Conservation (phyloP, 352 stramenopile genomes). For the Globisporangium camurandrum region DNA sequence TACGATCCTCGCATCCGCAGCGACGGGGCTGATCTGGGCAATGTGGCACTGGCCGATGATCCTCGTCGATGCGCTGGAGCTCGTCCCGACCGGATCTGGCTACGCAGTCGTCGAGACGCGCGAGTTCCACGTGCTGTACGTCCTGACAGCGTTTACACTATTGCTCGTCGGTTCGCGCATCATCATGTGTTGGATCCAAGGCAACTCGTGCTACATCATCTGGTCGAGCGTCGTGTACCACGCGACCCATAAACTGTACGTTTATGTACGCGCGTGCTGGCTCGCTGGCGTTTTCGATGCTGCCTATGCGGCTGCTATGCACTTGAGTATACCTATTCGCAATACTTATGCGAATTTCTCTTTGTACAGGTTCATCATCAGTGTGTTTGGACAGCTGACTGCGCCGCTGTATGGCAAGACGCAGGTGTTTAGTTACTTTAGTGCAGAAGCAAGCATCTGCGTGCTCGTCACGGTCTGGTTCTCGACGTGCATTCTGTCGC, state of each 20-base stretch:
- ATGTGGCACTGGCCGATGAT: slow-evolving; percentile 87
- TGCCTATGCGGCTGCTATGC: no score
- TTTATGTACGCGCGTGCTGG: neutral
- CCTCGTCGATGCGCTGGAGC: slow-evolving; percentile 73
- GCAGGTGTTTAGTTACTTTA: slow-evolving; percentile 82
- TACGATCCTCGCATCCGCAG: slow-evolving; percentile 78
- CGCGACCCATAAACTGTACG: slow-evolving; percentile 80
- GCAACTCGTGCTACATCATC: slow-evolving; percentile 84
- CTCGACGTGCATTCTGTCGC: slow-evolving; percentile 83
- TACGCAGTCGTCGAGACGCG: slow-evolving; percentile 73
- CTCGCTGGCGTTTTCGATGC: no score
- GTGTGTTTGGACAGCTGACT: slow-evolving; percentile 82
- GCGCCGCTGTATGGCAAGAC: slow-evolving; percentile 77
- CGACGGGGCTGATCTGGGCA: slow-evolving; percentile 79
- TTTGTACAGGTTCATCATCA: slow-evolving; percentile 68
- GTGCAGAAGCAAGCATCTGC: slow-evolving; percentile 73
- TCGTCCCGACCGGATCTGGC: slow-evolving; percentile 62
- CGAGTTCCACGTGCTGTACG: slow-evolving; percentile 74
- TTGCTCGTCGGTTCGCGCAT: slow-evolving; percentile 77
- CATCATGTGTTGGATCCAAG: slow-evolving; percentile 89
- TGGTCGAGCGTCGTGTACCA: slow-evolving; percentile 86
- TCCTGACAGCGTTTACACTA: slow-evolving; percentile 71
- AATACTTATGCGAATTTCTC: no score
- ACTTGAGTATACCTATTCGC: no score
- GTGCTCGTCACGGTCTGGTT: slow-evolving; percentile 85